phyloP scores from a whole-genome alignment of 2,329 filamentous ascomycete species.

The Teratosphaeria nubilosa region DNA sequence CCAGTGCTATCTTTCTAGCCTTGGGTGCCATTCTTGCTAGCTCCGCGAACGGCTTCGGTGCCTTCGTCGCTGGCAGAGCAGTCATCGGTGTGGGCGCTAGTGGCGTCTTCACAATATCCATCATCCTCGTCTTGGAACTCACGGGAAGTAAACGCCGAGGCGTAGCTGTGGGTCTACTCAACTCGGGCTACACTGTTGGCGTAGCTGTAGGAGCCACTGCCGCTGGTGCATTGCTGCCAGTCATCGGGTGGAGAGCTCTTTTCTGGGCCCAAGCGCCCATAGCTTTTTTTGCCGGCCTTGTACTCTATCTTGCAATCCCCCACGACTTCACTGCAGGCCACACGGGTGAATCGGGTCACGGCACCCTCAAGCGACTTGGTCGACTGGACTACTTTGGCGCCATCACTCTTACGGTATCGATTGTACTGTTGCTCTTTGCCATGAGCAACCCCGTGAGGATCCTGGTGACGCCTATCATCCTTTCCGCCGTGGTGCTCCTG shows the following conservation, averaged over 20 bases:
- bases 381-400: conserved; percentile 68
- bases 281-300: conserved; percentile 49
- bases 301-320: conserved; percentile 58
- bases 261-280: conserved; percentile 65
- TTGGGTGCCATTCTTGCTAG: conserved; percentile 57
- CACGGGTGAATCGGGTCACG: conserved; percentile 24
- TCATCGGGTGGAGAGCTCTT: conserved; percentile 61
- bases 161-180: conserved; percentile 63
- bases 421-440: conserved; percentile 63
- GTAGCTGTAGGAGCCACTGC: conserved; percentile 62
- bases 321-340: conserved; percentile 24
- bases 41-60: conserved; percentile 45
- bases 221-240: conserved; percentile 53
- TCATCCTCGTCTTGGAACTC: conserved; percentile 69
- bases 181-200: conserved; percentile 61
- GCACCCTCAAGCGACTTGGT: conserved; percentile 45
- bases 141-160: conserved; percentile 58
- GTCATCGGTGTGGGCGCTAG: conserved; percentile 60
- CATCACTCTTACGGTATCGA: conserved; percentile 49
- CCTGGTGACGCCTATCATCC: conserved; percentile 46
- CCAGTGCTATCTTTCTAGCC: conserved; percentile 48
- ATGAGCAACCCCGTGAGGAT: conserved; percentile 55
- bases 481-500: conserved; percentile 50
- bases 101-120: conserved; percentile 61
- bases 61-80: conserved; percentile 60